These are phyloP conservation scores for Balakata baccata DNA, from an alignment of 345 rosid genomes.

Conservation along the genomic window DNA sequence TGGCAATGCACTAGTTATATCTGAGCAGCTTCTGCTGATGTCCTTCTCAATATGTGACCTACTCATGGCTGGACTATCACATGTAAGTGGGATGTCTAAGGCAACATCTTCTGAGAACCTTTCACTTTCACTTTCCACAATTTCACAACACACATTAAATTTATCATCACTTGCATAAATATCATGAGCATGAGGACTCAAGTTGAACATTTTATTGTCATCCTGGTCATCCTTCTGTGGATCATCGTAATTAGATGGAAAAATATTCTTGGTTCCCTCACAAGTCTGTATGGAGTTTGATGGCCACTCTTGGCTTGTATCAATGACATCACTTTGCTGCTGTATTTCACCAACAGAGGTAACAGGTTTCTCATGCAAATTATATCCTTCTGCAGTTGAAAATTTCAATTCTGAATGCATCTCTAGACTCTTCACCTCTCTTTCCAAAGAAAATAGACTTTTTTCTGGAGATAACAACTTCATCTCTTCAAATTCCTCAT, in stretches of 20 bases:
- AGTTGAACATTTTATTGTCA: neutral
- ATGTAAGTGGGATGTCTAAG: conserved; percentile 23
- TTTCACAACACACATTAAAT: conserved; percentile 18
- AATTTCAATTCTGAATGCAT: conserved; percentile 7
- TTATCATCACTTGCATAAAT: conserved; percentile 59
- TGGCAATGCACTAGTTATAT: conserved; percentile 33
- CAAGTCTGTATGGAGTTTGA: conserved; percentile 21
- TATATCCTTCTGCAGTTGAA: conserved; percentile 15
- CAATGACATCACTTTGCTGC: conserved; percentile 22
- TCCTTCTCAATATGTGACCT: conserved; percentile 26
- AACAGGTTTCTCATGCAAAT: conserved; percentile 23
- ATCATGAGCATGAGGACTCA: conserved; percentile 38
- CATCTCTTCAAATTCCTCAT: conserved; percentile 23
- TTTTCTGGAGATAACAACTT: conserved; percentile 13
- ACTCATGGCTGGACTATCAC: conserved; percentile 20
- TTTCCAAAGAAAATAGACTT: conserved; percentile 20
- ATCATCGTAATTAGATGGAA: conserved; percentile 14
- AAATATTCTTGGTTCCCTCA: conserved; percentile 13
- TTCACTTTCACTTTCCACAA: conserved; percentile 23
- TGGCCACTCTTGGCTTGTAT: conserved; percentile 13
- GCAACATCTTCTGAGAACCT: conserved; percentile 18
- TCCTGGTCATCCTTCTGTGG: conserved; percentile 24
- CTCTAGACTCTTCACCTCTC: conserved; percentile 18
- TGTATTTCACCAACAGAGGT: conserved; percentile 21
- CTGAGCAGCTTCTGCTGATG: conserved; percentile 45